Percentiles rank a stretch among this genome's conserved stretches.
Conservation (phyloP, 2,329 filamentous ascomycete genomes). For the Colletotrichum euphorbiae region DNA sequence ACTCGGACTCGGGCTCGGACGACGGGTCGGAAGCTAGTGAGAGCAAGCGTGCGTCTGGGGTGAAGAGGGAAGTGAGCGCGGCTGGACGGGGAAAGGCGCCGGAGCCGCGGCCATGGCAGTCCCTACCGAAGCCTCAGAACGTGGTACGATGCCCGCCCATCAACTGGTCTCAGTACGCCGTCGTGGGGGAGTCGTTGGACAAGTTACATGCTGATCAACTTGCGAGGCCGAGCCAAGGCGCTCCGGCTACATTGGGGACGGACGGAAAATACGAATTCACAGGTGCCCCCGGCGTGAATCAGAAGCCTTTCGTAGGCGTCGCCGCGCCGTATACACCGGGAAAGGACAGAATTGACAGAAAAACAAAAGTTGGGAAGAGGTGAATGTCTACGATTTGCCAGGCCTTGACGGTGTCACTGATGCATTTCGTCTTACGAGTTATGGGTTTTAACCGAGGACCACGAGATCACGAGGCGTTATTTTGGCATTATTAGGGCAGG, state of each 20-base stretch:
- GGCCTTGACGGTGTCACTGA: neutral
- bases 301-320: slow-evolving; percentile 62
- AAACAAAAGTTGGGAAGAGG: slow-evolving; percentile 48
- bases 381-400: slow-evolving; percentile 34
- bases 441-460: slow-evolving; percentile 13
- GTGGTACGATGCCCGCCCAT: slow-evolving; percentile 88
- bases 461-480: slow-evolving; percentile 31
- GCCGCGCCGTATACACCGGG: slow-evolving; percentile 67
- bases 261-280: slow-evolving; percentile 65
- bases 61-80: neutral
- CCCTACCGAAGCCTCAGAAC: slow-evolving; percentile 81
- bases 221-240: slow-evolving; percentile 68
- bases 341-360: slow-evolving; percentile 60
- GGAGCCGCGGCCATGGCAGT: slow-evolving; percentile 61
- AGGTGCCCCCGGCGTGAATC: slow-evolving; percentile 52
- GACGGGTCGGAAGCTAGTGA: slow-evolving; percentile 48
- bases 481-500: slow-evolving; percentile 9
- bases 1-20: slow-evolving; percentile 42
- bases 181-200: slow-evolving; percentile 87
- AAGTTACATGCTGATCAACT: slow-evolving; percentile 86
- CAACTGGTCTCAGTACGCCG: slow-evolving; percentile 94
- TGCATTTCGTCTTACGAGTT: neutral
- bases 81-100: slow-evolving; percentile 20
- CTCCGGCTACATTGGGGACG: slow-evolving; percentile 57
- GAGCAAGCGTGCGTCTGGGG: slow-evolving; percentile 43